Evolutionary conservation across 2,329 filamentous ascomycete species (phyloP).

Genomic region (Fusarium drepaniforme): DNA sequence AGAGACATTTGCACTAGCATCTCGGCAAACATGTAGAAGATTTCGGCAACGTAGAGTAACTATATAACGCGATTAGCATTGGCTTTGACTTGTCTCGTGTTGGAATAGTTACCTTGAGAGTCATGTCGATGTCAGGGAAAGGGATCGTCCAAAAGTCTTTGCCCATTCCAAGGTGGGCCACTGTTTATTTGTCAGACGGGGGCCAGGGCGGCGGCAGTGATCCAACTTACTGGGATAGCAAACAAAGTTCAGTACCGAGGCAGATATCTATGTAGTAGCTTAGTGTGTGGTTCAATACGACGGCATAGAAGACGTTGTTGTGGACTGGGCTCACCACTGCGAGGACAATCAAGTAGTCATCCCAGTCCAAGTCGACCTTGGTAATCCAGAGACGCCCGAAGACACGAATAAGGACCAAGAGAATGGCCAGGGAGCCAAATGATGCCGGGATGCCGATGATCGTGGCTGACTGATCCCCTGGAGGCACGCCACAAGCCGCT

Average conservation of each 20-base stretch:
- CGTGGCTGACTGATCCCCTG: not conserved
- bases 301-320: not conserved
- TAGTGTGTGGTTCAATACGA: not conserved
- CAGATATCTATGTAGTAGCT: not conserved
- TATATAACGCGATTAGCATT: not conserved
- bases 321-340: not conserved
- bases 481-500: not conserved
- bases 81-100: not conserved
- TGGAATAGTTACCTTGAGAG: slow-evolving; percentile 1
- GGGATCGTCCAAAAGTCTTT: slow-evolving; percentile 18
- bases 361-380: slow-evolving; percentile 15
- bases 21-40: slow-evolving; percentile 23
- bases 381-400: slow-evolving; percentile 10
- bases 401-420: slow-evolving; percentile 7
- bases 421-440: not conserved
- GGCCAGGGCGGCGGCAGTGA: not conserved
- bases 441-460: not conserved
- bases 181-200: not conserved
- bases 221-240: not conserved
- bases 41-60: slow-evolving; percentile 19
- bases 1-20: slow-evolving; percentile 19
- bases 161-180: slow-evolving; percentile 11
- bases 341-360: slow-evolving; percentile 16
- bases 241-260: not conserved
- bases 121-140: slow-evolving; percentile 10